Conservation (phyloP, 441 rosid genomes). For the Euphorbia corollata region DNA sequence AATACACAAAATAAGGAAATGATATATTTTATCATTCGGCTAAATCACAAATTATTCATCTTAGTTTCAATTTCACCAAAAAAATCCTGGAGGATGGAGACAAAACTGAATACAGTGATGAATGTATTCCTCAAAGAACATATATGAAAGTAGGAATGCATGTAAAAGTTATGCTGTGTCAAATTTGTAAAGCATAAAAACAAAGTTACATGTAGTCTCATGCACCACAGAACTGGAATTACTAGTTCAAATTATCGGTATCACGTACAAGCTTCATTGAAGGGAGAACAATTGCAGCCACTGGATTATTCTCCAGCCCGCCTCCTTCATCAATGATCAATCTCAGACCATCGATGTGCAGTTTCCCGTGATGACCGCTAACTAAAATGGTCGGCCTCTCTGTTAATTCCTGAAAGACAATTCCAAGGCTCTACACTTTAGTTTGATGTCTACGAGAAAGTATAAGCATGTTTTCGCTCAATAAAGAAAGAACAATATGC, state of each 20-base stretch:
- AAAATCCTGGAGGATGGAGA: too few relatives aligned
- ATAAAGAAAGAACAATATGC: not conserved
- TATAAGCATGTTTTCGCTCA: too few relatives aligned
- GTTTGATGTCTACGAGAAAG: not conserved
- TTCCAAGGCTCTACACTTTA: constrained; percentile 8
- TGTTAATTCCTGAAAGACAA: constrained; percentile 34
- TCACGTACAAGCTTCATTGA: constrained; percentile 19
- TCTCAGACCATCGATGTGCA: constrained; percentile 67
- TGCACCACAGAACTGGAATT: not conserved
- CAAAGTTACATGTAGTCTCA: not conserved
- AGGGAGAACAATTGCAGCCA: constrained; percentile 45
- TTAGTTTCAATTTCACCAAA: too few relatives aligned
- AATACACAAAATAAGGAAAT: too few relatives aligned
- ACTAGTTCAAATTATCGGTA: constrained; percentile 12
- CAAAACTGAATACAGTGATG: too few relatives aligned
- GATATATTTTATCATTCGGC: too few relatives aligned
- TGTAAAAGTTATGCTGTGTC: not conserved
- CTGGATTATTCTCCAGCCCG: constrained; percentile 48
- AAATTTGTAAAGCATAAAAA: not conserved
- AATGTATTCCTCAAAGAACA: too few relatives aligned
- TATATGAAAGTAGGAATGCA: not conserved
- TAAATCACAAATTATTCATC: too few relatives aligned
- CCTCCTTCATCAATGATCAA: constrained; percentile 84
- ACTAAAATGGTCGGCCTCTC: constrained; percentile 49
- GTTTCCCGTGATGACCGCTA: constrained; percentile 80